phyloP scores from a whole-genome alignment of 768 basidiomycete genomes.

The Boletus edulis region DNA sequence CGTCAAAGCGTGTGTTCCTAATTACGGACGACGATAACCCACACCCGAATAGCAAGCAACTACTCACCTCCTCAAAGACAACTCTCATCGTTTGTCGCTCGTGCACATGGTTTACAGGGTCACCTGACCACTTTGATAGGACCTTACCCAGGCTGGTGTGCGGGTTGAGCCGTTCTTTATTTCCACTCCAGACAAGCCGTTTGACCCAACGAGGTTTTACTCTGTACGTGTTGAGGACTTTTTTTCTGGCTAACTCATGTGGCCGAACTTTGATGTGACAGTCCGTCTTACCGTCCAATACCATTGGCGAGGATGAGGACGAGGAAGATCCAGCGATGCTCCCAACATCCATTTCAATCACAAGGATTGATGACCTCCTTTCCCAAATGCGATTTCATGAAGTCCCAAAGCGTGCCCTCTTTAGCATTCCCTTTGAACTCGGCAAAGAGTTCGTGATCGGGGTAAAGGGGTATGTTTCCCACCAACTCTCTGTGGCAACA shows the following conservation, averaged over 20 bases:
- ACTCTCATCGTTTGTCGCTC: constrained; percentile 56
- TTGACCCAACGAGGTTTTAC: constrained; percentile 76
- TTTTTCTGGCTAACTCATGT: not conserved
- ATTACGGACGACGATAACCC: constrained; percentile 73
- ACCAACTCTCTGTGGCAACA: not conserved
- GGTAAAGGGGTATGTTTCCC: constrained; percentile 65
- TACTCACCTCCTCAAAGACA: constrained; percentile 67
- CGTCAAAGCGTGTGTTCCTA: constrained; percentile 89
- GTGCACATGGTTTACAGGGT: not conserved
- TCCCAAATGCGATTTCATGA: constrained; percentile 81
- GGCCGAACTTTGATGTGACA: constrained; percentile 26
- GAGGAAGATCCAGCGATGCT: constrained; percentile 52
- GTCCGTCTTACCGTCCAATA: constrained; percentile 59
- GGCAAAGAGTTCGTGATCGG: constrained; percentile 74
- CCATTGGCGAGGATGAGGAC: constrained; percentile 42
- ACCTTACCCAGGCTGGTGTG: constrained; percentile 76
- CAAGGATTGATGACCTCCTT: constrained; percentile 75
- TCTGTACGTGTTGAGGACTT: constrained; percentile 46
- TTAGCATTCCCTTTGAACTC: constrained; percentile 78
- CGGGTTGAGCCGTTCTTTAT: constrained; percentile 90
- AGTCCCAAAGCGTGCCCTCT: constrained; percentile 78
- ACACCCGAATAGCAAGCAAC: constrained; percentile 51
- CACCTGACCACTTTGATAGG: constrained; percentile 43
- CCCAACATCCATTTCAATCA: constrained; percentile 69
- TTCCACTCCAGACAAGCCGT: constrained; percentile 59